Conservation (phyloP, 2,329 filamentous ascomycete genomes). For the Aspergillus terreus region DNA sequence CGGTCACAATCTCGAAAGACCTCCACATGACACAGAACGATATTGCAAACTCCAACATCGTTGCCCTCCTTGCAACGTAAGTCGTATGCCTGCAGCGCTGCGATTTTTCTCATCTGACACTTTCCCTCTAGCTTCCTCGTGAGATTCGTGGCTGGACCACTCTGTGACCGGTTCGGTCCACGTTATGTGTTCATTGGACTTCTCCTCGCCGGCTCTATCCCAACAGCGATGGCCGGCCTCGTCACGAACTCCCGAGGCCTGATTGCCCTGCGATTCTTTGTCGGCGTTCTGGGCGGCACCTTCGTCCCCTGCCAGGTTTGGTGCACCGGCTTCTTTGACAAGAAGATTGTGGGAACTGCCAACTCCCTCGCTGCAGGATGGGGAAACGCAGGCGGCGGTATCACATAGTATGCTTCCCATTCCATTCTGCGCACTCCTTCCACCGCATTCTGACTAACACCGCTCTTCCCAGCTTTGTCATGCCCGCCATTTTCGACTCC, state of each 20-base stretch:
- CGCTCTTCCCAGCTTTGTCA: conserved; percentile 59
- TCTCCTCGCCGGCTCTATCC: conserved; percentile 74
- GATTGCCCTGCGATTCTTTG: conserved; percentile 42
- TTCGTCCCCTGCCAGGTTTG: conserved; percentile 73
- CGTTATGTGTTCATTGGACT: conserved; percentile 74
- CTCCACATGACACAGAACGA: conserved; percentile 66
- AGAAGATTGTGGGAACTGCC: conserved; percentile 83
- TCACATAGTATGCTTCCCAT: conserved; percentile 61
- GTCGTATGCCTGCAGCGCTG: conserved; percentile 17
- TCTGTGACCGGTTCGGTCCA: conserved; percentile 82
- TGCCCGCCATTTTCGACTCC: conserved; percentile 85
- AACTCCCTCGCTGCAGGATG: conserved; percentile 82
- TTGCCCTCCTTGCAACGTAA: conserved; percentile 69
- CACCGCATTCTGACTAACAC: conserved; percentile 2
- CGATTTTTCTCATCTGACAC: neutral
- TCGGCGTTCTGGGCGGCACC: conserved; percentile 42
- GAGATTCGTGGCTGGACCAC: conserved; percentile 71
- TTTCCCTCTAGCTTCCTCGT: conserved; percentile 58
- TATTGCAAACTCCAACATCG: conserved; percentile 85
- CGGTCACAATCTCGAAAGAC: conserved; percentile 75
- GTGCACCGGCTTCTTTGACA: conserved; percentile 91
- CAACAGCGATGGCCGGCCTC: conserved; percentile 76
- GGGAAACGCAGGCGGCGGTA: conserved; percentile 83
- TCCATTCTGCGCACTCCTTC: neutral
- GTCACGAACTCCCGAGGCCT: conserved; percentile 60